These are phyloP conservation scores for Schrenkiella parvula DNA, from an alignment of 345 rosid species.

Conservation along the genomic window DNA sequence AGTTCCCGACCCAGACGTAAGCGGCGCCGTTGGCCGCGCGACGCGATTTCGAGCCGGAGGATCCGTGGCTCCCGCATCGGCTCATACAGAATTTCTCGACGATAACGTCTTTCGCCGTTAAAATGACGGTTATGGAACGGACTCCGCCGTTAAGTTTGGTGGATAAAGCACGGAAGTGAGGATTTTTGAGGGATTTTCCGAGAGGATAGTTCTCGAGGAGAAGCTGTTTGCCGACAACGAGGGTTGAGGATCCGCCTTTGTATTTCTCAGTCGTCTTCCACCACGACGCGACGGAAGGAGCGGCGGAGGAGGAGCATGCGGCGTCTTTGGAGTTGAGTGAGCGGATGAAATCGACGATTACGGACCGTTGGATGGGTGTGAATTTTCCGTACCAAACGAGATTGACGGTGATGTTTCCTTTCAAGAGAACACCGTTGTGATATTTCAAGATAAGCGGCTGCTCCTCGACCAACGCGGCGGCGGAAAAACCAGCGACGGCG, in stretches of 20 bases:
- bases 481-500: slow-evolving; percentile 8
- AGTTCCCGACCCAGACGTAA: slow-evolving; percentile 80
- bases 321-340: slow-evolving; percentile 15
- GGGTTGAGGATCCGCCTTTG: slow-evolving; percentile 29
- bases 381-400: slow-evolving; percentile 36
- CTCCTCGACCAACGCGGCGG: slow-evolving; percentile 60
- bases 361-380: slow-evolving; percentile 30
- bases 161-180: slow-evolving; percentile 41
- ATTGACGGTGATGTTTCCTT: slow-evolving; percentile 24
- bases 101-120: slow-evolving; percentile 67
- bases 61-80: slow-evolving; percentile 71
- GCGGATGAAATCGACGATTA: slow-evolving; percentile 32
- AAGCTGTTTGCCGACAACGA: slow-evolving; percentile 48
- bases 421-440: slow-evolving; percentile 29
- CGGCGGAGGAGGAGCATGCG: not conserved
- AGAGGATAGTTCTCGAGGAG: slow-evolving; percentile 46
- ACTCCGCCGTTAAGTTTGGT: slow-evolving; percentile 23
- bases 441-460: slow-evolving; percentile 54
- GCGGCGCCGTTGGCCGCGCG: slow-evolving; percentile 32
- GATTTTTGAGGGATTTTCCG: slow-evolving; percentile 44
- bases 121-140: slow-evolving; percentile 47
- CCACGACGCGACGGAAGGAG: slow-evolving; percentile 36
- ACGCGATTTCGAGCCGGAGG: slow-evolving; percentile 16
- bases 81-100: slow-evolving; percentile 74
- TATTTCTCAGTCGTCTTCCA: slow-evolving; percentile 39